Conservation (phyloP, 306 rosid genomes). For the Trifolium repens region DNA sequence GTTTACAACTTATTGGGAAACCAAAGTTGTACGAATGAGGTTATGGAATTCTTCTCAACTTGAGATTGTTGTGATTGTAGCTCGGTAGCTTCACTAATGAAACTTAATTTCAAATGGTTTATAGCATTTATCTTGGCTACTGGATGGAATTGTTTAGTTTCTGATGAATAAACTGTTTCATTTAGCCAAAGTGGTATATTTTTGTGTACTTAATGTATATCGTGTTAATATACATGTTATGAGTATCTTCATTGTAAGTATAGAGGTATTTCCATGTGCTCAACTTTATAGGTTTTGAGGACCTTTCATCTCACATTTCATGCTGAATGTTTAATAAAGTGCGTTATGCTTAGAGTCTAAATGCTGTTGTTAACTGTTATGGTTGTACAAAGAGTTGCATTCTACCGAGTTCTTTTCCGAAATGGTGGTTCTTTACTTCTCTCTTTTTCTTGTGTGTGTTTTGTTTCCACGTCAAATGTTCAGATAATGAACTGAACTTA, state of each 20-base stretch:
- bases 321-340: neutral
- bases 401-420: neutral
- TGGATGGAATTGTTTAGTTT: neutral
- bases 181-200: slow-evolving; percentile 2
- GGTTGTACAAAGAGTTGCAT: slow-evolving; percentile 8
- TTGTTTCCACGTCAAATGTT: slow-evolving; percentile 16
- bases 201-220: neutral
- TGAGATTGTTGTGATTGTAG: slow-evolving; percentile 13
- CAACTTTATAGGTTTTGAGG: neutral
- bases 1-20: neutral
- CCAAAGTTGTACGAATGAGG: neutral
- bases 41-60: slow-evolving; percentile 3
- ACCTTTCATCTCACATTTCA: slow-evolving; percentile 19
- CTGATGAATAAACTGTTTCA: neutral
- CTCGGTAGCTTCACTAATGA: neutral
- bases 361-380: neutral
- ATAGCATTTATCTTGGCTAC: neutral
- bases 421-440: slow-evolving; percentile 4
- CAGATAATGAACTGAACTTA: slow-evolving; percentile 13
- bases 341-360: slow-evolving; percentile 8
- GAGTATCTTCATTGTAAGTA: neutral
- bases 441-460: slow-evolving; percentile 22
- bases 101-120: neutral
- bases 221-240: neutral
- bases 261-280: neutral